Evolutionary conservation across 306 rosid genomes (phyloP).

Genomic region (Datisca glomerata): DNA sequence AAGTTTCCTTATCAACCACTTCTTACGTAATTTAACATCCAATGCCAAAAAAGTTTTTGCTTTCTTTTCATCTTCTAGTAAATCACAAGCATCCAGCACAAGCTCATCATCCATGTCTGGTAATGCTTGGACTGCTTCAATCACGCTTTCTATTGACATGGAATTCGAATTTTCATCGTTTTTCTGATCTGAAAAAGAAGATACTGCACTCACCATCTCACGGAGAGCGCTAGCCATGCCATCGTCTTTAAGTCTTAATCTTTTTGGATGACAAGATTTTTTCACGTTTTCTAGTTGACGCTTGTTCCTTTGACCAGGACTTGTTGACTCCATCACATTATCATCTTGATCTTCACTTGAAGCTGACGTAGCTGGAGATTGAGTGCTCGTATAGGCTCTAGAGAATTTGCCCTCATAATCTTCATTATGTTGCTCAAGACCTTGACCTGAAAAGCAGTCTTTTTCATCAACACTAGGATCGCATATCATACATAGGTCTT

Average conservation of each 20-base stretch:
- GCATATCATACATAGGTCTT: constrained; percentile 52
- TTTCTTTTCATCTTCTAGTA: constrained; percentile 63
- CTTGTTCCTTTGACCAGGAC: constrained; percentile 29
- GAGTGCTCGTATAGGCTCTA: constrained; percentile 17
- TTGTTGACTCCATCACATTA: constrained; percentile 19
- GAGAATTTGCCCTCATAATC: constrained; percentile 17
- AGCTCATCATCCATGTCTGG: constrained; percentile 74
- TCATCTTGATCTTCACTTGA: constrained; percentile 24
- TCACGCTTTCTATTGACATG: constrained; percentile 40
- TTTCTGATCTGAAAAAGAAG: constrained; percentile 34
- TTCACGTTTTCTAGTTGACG: constrained; percentile 27
- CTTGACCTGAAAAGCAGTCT: constrained; percentile 27
- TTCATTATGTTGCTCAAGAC: constrained; percentile 26
- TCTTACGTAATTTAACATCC: constrained; percentile 45
- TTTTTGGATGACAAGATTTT: constrained; percentile 27
- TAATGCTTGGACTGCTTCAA: constrained; percentile 65
- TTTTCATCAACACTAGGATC: constrained; percentile 36
- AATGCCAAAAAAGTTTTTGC: constrained; percentile 66
- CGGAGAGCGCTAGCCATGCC: constrained; percentile 46
- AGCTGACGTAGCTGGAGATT: constrained; percentile 29
- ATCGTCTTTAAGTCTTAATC: constrained; percentile 23
- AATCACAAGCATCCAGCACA: constrained; percentile 68
- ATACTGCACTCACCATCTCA: constrained; percentile 52
- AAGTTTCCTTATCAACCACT: constrained; percentile 70
- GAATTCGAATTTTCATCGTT: constrained; percentile 26